A percentile compares a stretch with the other conserved stretches of the same genome.
These are phyloP conservation scores for Picocystis salinarum DNA, from an alignment of 139 green algal genomes.

Conservation along the genomic window DNA sequence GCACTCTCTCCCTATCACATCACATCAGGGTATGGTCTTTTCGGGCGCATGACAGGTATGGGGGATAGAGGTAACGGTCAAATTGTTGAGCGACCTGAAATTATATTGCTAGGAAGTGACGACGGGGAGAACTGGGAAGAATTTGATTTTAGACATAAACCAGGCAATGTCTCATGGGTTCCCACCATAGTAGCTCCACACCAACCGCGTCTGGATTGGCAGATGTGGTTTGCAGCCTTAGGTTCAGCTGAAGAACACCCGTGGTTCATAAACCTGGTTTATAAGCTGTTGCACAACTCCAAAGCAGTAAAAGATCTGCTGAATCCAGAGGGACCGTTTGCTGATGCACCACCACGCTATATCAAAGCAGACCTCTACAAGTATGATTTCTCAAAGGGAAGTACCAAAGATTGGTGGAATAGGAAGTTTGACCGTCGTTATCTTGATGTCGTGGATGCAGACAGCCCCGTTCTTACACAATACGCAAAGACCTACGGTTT, in stretches of 20 bases:
- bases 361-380: no score
- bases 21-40: conserved; percentile 12
- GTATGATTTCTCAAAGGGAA: no score
- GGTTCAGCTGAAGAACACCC: conserved; percentile 1
- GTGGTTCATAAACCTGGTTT: conserved; percentile 5
- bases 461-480: no score
- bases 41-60: conserved; percentile 17
- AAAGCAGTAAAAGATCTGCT: no score
- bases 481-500: no score
- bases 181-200: conserved; percentile 14
- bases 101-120: conserved; percentile 8
- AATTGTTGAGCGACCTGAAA: conserved; percentile 9
- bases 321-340: no score
- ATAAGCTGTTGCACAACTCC: conserved; percentile 1
- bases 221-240: conserved; percentile 22
- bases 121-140: conserved; percentile 5
- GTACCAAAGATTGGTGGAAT: no score
- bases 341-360: no score
- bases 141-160: conserved; percentile 14
- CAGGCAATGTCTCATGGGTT: background rate
- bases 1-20: no score
- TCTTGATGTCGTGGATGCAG: no score
- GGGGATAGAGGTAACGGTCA: conserved; percentile 3
- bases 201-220: conserved; percentile 15
- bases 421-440: no score